Conservation (phyloP, 345 rosid genomes). For the Salix viminalis region DNA sequence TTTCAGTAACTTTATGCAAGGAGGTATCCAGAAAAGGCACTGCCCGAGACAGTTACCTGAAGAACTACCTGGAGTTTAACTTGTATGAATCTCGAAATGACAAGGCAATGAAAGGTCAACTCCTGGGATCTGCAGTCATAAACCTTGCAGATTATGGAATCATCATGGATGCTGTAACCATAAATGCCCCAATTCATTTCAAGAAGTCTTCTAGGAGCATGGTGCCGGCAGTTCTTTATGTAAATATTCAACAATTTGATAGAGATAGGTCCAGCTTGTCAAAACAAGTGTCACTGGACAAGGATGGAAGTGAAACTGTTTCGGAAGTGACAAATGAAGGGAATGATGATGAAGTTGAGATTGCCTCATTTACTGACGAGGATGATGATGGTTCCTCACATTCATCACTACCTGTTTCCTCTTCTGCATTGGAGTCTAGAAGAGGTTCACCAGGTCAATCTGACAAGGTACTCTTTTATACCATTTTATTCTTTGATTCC, state of each 20-base stretch:
- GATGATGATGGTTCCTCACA: slow-evolving; percentile 50
- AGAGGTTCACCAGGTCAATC: slow-evolving; percentile 32
- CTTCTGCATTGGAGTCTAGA: slow-evolving; percentile 36
- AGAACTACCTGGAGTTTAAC: slow-evolving; percentile 61
- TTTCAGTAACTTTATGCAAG: slow-evolving; percentile 41
- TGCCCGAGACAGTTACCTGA: slow-evolving; percentile 45
- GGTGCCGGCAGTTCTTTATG: slow-evolving; percentile 49
- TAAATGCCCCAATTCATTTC: slow-evolving; percentile 49
- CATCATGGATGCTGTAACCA: slow-evolving; percentile 37
- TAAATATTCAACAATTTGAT: slow-evolving; percentile 58
- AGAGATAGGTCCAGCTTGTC: slow-evolving; percentile 38
- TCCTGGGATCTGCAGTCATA: slow-evolving; percentile 67
- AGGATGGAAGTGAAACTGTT: slow-evolving; percentile 54
- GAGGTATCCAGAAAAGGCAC: slow-evolving; percentile 48
- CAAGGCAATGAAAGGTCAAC: slow-evolving; percentile 61
- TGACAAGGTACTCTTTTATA: slow-evolving; percentile 40
- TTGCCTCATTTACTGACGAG: slow-evolving; percentile 72
- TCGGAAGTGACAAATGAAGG: slow-evolving; percentile 52
- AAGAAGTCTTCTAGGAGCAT: slow-evolving; percentile 58
- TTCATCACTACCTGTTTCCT: slow-evolving; percentile 46
- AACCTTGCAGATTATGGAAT: slow-evolving; percentile 79
- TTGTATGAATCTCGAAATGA: slow-evolving; percentile 63
- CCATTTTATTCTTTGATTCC: not conserved
- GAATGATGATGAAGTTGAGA: slow-evolving; percentile 51
- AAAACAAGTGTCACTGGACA: slow-evolving; percentile 44